Percentiles rank a stretch among this genome's conserved stretches.
These are phyloP conservation scores for Malus sieversii DNA, from an alignment of 306 rosid genomes.

Conservation along the genomic window DNA sequence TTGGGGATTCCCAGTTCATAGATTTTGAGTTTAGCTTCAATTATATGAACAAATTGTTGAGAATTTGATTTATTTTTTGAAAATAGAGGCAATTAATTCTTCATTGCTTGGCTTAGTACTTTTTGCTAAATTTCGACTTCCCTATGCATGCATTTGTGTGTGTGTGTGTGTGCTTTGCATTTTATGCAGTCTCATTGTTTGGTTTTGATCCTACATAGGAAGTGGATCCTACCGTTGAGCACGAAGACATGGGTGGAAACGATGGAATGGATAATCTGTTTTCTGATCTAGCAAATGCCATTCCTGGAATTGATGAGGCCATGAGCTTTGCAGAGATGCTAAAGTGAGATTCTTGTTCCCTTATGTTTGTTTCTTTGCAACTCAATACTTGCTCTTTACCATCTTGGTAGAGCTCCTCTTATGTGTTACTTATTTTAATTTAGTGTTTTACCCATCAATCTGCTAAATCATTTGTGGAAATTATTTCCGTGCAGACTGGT, in stretches of 20 bases:
- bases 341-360: conserved; percentile 42
- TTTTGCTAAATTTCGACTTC: background rate
- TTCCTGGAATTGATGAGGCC: conserved; percentile 99
- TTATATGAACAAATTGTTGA: background rate
- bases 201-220: conserved; percentile 45
- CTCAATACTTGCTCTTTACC: background rate
- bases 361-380: conserved; percentile 1
- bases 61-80: background rate
- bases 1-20: background rate
- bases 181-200: background rate
- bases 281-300: conserved; percentile 84
- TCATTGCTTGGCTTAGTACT: background rate
- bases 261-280: conserved; percentile 84
- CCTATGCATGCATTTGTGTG: background rate
- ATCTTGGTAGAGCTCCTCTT: background rate
- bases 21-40: background rate
- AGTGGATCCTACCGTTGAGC: conserved; percentile 91
- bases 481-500: conserved; percentile 66
- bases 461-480: background rate
- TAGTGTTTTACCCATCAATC: background rate
- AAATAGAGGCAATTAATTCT: background rate
- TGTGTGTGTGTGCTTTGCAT: background rate
- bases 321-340: conserved; percentile 99
- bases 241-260: conserved; percentile 45
- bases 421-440: background rate